phyloP scores from a whole-genome alignment of 192 early-diverging fungal genomes.

The Entomortierella chlamydospora region DNA sequence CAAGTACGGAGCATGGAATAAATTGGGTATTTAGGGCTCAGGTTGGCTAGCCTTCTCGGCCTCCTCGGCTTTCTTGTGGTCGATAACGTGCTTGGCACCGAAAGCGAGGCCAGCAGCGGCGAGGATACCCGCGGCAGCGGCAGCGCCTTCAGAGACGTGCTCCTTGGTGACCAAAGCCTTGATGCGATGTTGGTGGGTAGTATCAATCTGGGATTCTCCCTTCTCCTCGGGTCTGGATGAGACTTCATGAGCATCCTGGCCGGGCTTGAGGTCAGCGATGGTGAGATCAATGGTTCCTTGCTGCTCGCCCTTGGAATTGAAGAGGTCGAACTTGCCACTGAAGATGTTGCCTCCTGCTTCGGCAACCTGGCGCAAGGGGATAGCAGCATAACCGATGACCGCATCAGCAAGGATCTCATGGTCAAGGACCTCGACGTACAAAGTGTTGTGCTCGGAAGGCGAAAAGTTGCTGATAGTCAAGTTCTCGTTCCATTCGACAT shows the following conservation, averaged over 20 bases:
- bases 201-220: slow-evolving; percentile 24
- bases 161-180: slow-evolving; percentile 50
- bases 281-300: slow-evolving; percentile 43
- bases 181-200: slow-evolving; percentile 38
- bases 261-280: slow-evolving; percentile 31
- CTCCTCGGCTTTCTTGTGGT: too few species aligned
- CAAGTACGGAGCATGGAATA: too few species aligned
- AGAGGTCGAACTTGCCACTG: slow-evolving; percentile 51
- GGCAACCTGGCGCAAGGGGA: slow-evolving; percentile 54
- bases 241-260: slow-evolving; percentile 9
- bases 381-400: slow-evolving; percentile 56
- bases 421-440: slow-evolving; percentile 56
- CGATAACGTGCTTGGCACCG: slow-evolving; percentile 26
- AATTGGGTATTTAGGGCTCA: too few species aligned
- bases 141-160: slow-evolving; percentile 35
- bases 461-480: slow-evolving; percentile 30
- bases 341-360: slow-evolving; percentile 23
- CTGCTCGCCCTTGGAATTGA: slow-evolving; percentile 31
- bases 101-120: slow-evolving; percentile 13
- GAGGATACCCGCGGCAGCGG: slow-evolving; percentile 44
- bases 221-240: slow-evolving; percentile 3
- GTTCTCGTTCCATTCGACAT: slow-evolving; percentile 57
- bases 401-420: slow-evolving; percentile 33
- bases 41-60: too few species aligned
- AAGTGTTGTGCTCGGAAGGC: slow-evolving; percentile 34